Evolutionary conservation across 176 grass and related monocot species (phyloP).

Genomic region (Phoenix dactylifera): DNA sequence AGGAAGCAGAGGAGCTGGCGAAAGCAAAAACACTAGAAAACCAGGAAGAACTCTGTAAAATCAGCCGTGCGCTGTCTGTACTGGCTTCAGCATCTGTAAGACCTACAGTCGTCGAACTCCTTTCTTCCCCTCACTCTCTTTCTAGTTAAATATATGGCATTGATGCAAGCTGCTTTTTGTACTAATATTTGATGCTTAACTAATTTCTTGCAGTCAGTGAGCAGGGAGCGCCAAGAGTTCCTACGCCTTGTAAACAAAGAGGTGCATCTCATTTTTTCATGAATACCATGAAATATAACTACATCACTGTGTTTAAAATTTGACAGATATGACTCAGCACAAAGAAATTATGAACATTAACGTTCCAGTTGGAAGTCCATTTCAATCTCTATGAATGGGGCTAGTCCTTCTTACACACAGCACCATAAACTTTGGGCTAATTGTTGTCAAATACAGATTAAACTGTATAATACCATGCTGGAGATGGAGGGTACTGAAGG

Average conservation of each 20-base stretch:
- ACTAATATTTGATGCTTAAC: slow-evolving; percentile 15
- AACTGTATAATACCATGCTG: slow-evolving; percentile 73
- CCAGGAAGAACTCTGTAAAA: slow-evolving; percentile 58
- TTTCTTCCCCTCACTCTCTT: slow-evolving; percentile 9
- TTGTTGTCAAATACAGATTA: slow-evolving; percentile 51
- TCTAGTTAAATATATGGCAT: slow-evolving; percentile 9
- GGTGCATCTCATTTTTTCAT: slow-evolving; percentile 28
- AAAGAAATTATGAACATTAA: slow-evolving; percentile 6
- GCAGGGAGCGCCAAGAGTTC: slow-evolving; percentile 83
- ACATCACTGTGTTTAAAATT: too few relatives aligned
- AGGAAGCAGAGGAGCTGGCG: slow-evolving; percentile 57
- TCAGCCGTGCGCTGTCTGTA: slow-evolving; percentile 74
- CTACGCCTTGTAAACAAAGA: slow-evolving; percentile 90
- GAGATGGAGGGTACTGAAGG: slow-evolving; percentile 84
- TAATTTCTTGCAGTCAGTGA: slow-evolving; percentile 62
- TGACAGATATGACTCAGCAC: background rate
- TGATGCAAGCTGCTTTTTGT: slow-evolving; percentile 14
- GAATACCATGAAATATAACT: slow-evolving; percentile 1
- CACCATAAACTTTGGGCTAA: too few relatives aligned
- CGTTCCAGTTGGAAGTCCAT: background rate
- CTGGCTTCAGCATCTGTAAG: slow-evolving; percentile 92
- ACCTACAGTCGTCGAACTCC: slow-evolving; percentile 3
- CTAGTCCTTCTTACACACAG: background rate
- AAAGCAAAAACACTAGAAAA: slow-evolving; percentile 52
- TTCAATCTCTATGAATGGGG: background rate